Evolutionary conservation across 1,139 yeast species (phyloP).

Genomic region (Yamadazyma oceani): DNA sequence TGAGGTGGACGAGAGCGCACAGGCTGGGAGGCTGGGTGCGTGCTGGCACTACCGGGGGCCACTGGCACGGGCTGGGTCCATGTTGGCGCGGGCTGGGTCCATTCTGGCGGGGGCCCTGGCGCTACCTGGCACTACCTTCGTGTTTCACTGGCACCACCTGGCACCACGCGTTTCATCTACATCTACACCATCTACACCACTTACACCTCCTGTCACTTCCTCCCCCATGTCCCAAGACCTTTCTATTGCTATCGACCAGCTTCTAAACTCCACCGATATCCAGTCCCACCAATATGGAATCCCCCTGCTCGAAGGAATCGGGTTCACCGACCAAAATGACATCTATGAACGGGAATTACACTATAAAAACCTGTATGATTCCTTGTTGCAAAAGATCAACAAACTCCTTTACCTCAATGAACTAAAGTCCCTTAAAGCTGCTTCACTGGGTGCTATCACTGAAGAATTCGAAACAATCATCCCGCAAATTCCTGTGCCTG

Average conservation of each 20-base stretch:
- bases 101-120: too few species aligned
- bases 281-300: constrained; percentile 31
- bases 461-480: constrained; percentile 13
- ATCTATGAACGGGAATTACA: constrained; percentile 9
- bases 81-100: too few species aligned
- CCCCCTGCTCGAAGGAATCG: constrained; percentile 16
- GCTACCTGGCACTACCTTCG: too few species aligned
- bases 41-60: too few species aligned
- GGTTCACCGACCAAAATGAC: constrained; percentile 2
- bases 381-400: constrained; percentile 27
- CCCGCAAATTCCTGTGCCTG: constrained; percentile 8
- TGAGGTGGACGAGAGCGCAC: too few species aligned
- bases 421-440: constrained; percentile 19
- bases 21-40: too few species aligned
- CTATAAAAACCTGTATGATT: constrained; percentile 22
- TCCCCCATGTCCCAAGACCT: constrained; percentile 14
- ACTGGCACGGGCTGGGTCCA: too few species aligned
- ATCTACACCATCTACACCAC: neutral
- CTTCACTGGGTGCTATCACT: constrained; percentile 15
- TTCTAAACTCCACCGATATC: constrained; percentile 17
- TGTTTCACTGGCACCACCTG: too few species aligned
- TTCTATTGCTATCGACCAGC: constrained; percentile 13
- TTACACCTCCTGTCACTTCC: too few species aligned
- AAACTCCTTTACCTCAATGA: constrained; percentile 31
- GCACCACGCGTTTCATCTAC: too few species aligned